phyloP scores from a whole-genome alignment of 495 filamentous ascomycete species.

The Choiromyces venosus region DNA sequence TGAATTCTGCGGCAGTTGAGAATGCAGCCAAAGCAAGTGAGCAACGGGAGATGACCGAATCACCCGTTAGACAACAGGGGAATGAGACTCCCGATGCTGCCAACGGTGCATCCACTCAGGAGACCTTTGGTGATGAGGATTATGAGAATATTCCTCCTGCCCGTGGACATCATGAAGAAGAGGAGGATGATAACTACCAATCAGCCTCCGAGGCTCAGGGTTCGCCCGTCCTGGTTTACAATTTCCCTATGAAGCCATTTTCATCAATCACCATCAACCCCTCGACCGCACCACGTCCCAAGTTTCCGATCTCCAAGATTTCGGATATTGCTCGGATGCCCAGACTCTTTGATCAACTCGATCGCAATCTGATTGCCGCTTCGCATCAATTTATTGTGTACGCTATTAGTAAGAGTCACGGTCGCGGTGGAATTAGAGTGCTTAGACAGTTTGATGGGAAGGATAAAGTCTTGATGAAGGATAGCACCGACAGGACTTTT shows the following conservation, averaged over 20 bases:
- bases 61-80: neutral
- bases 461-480: conserved; percentile 80
- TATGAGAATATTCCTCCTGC: conserved; percentile 43
- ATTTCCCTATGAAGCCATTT: conserved; percentile 94
- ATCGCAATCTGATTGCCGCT: conserved; percentile 83
- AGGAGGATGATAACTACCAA: conserved; percentile 58
- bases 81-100: neutral
- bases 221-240: conserved; percentile 69
- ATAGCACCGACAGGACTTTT: conserved; percentile 83
- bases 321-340: conserved; percentile 74
- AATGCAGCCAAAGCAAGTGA: conserved; percentile 17
- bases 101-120: conserved; percentile 43
- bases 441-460: conserved; percentile 90
- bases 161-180: conserved; percentile 53
- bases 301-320: conserved; percentile 42
- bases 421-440: conserved; percentile 70
- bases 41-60: conserved; percentile 18
- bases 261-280: conserved; percentile 60
- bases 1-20: conserved; percentile 38
- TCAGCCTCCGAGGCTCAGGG: conserved; percentile 59
- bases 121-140: neutral
- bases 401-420: conserved; percentile 70
- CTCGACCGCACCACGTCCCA: conserved; percentile 41
- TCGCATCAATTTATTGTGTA: conserved; percentile 91
- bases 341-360: conserved; percentile 95